Base-by-base conservation (phyloP, 495 filamentous ascomycete genomes). In the Aspergillus conjunctus region DNA sequence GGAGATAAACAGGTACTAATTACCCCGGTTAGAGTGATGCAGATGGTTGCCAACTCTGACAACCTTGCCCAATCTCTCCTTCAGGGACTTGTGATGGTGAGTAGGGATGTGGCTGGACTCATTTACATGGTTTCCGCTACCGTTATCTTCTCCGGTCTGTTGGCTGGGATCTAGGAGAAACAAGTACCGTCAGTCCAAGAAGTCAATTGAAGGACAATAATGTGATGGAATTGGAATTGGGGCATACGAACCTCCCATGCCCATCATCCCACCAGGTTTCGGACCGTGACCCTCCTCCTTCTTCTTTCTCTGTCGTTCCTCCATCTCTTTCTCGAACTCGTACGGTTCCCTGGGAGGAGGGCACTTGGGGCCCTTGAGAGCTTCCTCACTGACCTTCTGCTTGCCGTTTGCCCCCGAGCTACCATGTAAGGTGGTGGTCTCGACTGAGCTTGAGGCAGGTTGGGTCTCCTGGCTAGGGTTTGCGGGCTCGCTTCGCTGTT, bases 311-410 rank as follows among this genome's bases (percentile, higher is more conserved):
- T 66, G 64, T 12, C 21, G 8, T 18, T 61, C 53, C 14, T 66
- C 61, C 46, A 67, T 34, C 30, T 71, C 60, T 32, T 71, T 68
- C 54, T 71, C 67, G 48, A 74, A 71, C 31, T 75, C 66, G 41
- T 66, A 69, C 18, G 66, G 66, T 3, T 65, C 37, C 34, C 65
- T 60, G 0, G 72, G 69, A 3, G 70, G 55, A 8, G 72, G 67
- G 18, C 63, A 66, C 51, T 71, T 67, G 2, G 74, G 76, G 0
- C 74, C 76, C 56, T 65, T 56, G 26, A 77, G 60, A 2, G 76
- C 71, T 49, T 79, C 76, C 52, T 71, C 51, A 63, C 73, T 76
- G 18, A 65, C 74, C 18, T 64, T 60, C 26, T 53, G 43, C 41
- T 59, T 56, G 15, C 37, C 37, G 37, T 4, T n/a, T 41, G 11